These are phyloP conservation scores for Endotrypanum monterogeii DNA, from an alignment of 208 protist genomes.

Conservation along the genomic window DNA sequence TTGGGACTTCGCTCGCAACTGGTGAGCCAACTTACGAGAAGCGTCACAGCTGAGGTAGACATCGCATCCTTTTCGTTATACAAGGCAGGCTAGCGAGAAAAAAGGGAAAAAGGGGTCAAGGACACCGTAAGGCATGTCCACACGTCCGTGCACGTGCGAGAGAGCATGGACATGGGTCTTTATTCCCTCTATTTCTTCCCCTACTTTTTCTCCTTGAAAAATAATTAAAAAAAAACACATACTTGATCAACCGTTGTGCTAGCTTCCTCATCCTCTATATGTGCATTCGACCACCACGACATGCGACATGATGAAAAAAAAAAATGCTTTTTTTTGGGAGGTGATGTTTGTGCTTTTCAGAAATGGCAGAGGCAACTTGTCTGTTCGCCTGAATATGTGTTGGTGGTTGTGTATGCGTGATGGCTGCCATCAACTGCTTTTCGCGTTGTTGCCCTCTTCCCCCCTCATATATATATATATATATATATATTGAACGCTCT, in stretches of 20 bases:
- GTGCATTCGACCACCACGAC: no score
- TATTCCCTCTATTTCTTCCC: neutral
- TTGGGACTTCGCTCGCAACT: conserved; percentile 56
- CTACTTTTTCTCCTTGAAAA: neutral
- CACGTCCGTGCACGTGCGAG: neutral
- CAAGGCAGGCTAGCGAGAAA: neutral
- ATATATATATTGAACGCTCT: no score
- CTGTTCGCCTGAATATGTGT: no score
- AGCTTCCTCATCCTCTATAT: no score
- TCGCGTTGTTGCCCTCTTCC: neutral
- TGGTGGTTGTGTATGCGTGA: no score
- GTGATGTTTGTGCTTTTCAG: neutral
- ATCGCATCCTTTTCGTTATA: neutral
- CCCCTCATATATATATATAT: neutral
- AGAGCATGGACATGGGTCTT: neutral
- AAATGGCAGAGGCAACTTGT: no score
- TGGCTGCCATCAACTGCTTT: neutral
- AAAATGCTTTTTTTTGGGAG: neutral
- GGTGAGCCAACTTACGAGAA: conserved; percentile 49
- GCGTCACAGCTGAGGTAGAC: conserved; percentile 8
- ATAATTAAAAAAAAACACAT: no score
- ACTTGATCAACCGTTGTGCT: no score
- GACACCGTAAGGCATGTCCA: neutral
- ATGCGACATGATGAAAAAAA: no score
- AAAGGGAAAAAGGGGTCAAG: neutral